phyloP scores from a whole-genome alignment of 257 asterid species.

The Lavandula angustifolia region DNA sequence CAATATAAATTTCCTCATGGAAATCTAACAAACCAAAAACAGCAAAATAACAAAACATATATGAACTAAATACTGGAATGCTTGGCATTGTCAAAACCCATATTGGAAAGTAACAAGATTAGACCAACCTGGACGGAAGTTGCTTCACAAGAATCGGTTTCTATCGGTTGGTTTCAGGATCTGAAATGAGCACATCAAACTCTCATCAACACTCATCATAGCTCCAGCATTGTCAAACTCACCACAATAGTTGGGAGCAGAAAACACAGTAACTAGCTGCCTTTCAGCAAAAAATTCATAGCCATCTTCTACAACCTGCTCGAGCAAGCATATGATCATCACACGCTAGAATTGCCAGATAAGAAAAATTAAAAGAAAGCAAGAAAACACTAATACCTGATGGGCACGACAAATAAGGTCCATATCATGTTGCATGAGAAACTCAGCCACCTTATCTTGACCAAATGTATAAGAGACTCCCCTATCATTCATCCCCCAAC shows the following conservation, averaged over 20 bases:
- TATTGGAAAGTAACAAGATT: slow-evolving; percentile 4
- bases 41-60: not conserved
- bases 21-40: not conserved
- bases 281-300: slow-evolving; percentile 54
- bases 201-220: slow-evolving; percentile 57
- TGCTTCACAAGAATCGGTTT: slow-evolving; percentile 43
- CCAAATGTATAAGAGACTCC: slow-evolving; percentile 58
- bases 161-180: slow-evolving; percentile 51
- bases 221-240: slow-evolving; percentile 60
- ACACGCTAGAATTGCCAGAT: slow-evolving; percentile 15
- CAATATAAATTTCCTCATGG: not conserved
- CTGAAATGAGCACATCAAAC: slow-evolving; percentile 59
- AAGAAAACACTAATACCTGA: slow-evolving; percentile 39
- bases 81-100: not conserved
- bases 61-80: slow-evolving; percentile 14
- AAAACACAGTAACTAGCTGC: slow-evolving; percentile 50
- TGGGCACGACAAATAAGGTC: slow-evolving; percentile 64
- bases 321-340: slow-evolving; percentile 25
- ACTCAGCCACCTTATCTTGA: slow-evolving; percentile 56
- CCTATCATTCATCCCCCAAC: slow-evolving; percentile 64
- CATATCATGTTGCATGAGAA: slow-evolving; percentile 56
- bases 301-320: slow-evolving; percentile 56
- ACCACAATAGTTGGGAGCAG: slow-evolving; percentile 56
- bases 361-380: not conserved
- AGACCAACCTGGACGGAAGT: slow-evolving; percentile 33